Evolutionary conservation across 768 basidiomycete genomes (phyloP), one percentile per base, ranked within the genome.

Genomic region (Hypsizygus marmoreus): DNA sequence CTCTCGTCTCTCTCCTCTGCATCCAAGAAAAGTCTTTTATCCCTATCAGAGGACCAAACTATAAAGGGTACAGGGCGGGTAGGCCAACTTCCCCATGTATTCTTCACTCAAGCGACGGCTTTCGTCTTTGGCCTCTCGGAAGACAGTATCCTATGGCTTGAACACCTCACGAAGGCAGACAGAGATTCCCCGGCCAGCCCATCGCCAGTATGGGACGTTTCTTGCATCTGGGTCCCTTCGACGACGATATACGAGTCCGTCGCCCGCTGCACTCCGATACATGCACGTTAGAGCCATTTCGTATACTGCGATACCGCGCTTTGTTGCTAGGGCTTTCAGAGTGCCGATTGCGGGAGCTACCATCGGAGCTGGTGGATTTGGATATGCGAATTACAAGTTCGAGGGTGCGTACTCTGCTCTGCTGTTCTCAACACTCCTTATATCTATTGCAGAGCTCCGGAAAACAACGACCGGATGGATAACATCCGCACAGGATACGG

Each of bases 361-460:
- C 1, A 80, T 95, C 19, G 95, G 95, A 4, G 94, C 88, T 0
- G 95, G 95, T 8, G 86, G 91, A 0, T 71, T 95, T 45, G 91
- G 91, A 4, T 98, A 97, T 68, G 95, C 93, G 16, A 94, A 95
- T 64, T 95, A 95, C 74, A 94, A 94, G 70, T 86, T 95, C 58
- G 95, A 98, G 73, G 91, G 95, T 92, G 50, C 54, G 78, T 66
- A 25, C 1, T 43, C 0, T 6, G 32, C 25, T 42, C 20, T 40
- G 6, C 17, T 19, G n/a, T 19, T 26, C 16, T 42, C 4, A 24
- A 40, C 2, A 19, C 33, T 13, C 11, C 11, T 16, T 41, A 40
- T 28, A 53, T 41, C 23, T 29, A n/a, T n/a, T 22, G 22, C 48
- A 93, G 91, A 92, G 63, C 75, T 91, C 57, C 74, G 80, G 57